Conservation (phyloP, 140 eudicot species). For the Flaveria floridana region DNA sequence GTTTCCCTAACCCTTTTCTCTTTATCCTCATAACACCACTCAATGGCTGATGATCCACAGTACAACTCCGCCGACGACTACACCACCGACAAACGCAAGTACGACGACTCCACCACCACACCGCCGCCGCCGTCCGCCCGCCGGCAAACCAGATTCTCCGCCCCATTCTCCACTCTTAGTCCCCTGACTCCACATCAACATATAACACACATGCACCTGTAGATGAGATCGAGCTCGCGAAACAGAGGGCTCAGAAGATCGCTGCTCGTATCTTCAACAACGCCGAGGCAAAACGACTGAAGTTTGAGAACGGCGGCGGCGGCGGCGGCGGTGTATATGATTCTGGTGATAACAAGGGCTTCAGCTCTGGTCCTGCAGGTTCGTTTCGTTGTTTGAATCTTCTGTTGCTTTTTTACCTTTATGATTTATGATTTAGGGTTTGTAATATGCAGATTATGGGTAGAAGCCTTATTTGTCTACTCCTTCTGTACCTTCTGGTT, state of each 20-base stretch:
- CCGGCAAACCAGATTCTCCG: constrained; percentile 71
- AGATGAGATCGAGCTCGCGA: constrained; percentile 24
- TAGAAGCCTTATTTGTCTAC: constrained; percentile 45
- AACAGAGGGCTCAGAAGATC: constrained; percentile 79
- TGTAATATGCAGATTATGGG: constrained; percentile 44
- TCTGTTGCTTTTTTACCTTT: neutral
- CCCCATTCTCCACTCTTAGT: constrained; percentile 49
- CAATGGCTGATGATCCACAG: constrained; percentile 75
- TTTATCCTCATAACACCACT: neutral
- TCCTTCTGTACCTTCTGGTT: constrained; percentile 42
- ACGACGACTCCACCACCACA: constrained; percentile 59
- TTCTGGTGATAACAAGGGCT: constrained; percentile 40
- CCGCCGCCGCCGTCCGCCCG: constrained; percentile 39
- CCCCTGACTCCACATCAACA: constrained; percentile 46
- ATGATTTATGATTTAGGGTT: constrained; percentile 24
- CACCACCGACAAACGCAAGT: constrained; percentile 65
- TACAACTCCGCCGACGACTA: constrained; percentile 42
- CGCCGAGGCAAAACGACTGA: constrained; percentile 79
- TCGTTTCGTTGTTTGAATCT: constrained; percentile 19
- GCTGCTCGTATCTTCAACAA: constrained; percentile 60
- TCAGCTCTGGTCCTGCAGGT: constrained; percentile 48
- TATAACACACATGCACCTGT: constrained; percentile 68
- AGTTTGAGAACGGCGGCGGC: constrained; percentile 62
- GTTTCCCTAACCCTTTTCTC: constrained; percentile 37
- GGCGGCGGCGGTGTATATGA: constrained; percentile 23